Evolutionary conservation across 2,329 filamentous ascomycete species (phyloP).

Genomic region (Cercospora brassicicola): DNA sequence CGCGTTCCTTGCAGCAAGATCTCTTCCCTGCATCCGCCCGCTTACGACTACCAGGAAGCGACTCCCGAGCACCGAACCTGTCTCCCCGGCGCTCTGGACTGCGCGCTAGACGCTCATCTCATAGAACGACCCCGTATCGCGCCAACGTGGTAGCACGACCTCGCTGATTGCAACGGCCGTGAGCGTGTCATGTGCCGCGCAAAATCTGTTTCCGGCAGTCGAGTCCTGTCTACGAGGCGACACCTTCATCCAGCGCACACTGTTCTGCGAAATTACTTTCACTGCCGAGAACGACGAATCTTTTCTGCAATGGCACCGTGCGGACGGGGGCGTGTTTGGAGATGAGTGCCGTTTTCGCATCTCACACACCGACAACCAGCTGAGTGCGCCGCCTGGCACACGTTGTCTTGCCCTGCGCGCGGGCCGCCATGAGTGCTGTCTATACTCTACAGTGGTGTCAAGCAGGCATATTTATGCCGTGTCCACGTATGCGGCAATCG

Average conservation of each 20-base stretch:
- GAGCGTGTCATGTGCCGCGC: neutral
- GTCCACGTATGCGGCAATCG: neutral
- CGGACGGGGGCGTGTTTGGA: neutral
- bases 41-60: neutral
- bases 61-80: neutral
- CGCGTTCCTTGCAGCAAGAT: slow-evolving; percentile 6
- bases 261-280: neutral
- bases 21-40: slow-evolving; percentile 1
- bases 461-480: neutral
- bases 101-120: neutral
- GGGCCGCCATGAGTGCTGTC: neutral
- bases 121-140: neutral
- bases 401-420: neutral
- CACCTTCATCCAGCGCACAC: neutral
- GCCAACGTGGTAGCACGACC: neutral
- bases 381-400: neutral
- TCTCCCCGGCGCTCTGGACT: neutral
- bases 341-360: neutral
- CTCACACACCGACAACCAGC: neutral
- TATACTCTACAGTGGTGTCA: neutral
- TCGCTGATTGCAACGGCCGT: slow-evolving; percentile 2
- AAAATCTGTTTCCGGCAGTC: neutral
- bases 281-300: neutral
- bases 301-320: neutral
- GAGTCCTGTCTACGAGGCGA: neutral